phyloP scores from a whole-genome alignment of 352 stramenopile species.

The Globisporangium radiosum region DNA sequence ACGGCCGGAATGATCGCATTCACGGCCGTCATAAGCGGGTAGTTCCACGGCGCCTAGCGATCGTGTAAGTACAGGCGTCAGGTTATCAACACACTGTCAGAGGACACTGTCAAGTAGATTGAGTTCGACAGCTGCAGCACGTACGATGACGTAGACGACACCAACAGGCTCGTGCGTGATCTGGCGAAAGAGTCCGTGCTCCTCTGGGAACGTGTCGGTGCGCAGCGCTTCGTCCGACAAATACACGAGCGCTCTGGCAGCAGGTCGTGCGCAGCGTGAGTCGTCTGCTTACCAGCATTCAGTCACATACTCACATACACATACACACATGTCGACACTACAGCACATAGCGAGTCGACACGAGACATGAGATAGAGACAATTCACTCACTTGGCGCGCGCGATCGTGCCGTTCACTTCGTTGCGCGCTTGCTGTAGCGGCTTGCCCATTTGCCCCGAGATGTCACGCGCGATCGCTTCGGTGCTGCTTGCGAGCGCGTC shows the following conservation, averaged over 20 bases:
- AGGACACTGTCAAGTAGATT: no score
- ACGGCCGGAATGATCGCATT: conserved; percentile 84
- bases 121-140: conserved; percentile 3
- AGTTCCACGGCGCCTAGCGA: conserved; percentile 72
- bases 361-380: not conserved
- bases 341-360: no score
- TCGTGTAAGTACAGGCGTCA: no score
- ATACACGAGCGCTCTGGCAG: conserved; percentile 50
- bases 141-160: conserved; percentile 78
- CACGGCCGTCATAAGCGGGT: conserved; percentile 81
- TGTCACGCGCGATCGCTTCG: conserved; percentile 61
- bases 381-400: conserved; percentile 40
- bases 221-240: conserved; percentile 58
- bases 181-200: conserved; percentile 64
- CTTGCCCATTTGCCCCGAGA: conserved; percentile 84
- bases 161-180: conserved; percentile 81
- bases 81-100: no score
- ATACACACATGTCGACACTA: not conserved
- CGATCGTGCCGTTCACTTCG: conserved; percentile 69
- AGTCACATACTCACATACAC: not conserved
- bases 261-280: not conserved
- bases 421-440: conserved; percentile 65
- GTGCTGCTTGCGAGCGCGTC: conserved; percentile 43
- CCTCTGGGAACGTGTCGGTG: conserved; percentile 52
- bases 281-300: not conserved